These are phyloP conservation scores for Mortierella antarctica DNA, from an alignment of 192 early-diverging fungal species.

Conservation along the genomic window DNA sequence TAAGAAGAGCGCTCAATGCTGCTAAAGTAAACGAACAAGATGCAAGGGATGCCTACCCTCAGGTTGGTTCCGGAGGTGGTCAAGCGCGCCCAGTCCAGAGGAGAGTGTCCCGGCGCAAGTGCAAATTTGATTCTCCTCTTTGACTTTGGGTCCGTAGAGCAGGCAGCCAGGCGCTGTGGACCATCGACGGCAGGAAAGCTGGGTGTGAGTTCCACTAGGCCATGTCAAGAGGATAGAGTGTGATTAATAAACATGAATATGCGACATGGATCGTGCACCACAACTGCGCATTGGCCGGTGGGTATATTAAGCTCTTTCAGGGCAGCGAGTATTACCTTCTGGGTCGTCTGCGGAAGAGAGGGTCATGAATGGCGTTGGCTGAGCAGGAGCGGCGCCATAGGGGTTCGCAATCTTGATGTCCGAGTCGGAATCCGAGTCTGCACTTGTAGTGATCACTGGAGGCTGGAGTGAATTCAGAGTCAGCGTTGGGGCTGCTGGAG, in stretches of 20 bases:
- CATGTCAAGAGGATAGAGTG: neutral
- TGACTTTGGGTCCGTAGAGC: constrained; percentile 50
- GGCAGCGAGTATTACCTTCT: constrained; percentile 16
- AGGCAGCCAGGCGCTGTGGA: constrained; percentile 48
- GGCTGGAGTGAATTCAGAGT: constrained; percentile 24
- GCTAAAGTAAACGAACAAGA: neutral
- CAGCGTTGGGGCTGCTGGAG: constrained; percentile 18
- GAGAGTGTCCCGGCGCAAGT: constrained; percentile 88
- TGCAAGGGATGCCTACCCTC: constrained; percentile 47
- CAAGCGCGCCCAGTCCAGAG: constrained; percentile 94
- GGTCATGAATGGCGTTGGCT: constrained; percentile 27
- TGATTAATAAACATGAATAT: neutral
- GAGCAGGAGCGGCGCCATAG: neutral
- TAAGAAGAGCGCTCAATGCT: neutral
- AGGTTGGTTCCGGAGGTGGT: constrained; percentile 80
- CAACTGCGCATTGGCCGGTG: constrained; percentile 18
- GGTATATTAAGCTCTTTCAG: neutral
- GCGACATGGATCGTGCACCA: neutral
- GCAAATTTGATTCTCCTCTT: constrained; percentile 73
- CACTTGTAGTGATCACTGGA: constrained; percentile 7
- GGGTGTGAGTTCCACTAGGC: constrained; percentile 23
- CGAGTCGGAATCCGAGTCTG: constrained; percentile 30
- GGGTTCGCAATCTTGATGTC: constrained; percentile 12
- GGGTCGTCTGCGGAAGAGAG: constrained; percentile 39
- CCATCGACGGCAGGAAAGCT: constrained; percentile 49